Evolutionary conservation across 441 rosid species (phyloP), one percentile per base, ranked within the genome.

Genomic region (Monsonia emarginata): DNA sequence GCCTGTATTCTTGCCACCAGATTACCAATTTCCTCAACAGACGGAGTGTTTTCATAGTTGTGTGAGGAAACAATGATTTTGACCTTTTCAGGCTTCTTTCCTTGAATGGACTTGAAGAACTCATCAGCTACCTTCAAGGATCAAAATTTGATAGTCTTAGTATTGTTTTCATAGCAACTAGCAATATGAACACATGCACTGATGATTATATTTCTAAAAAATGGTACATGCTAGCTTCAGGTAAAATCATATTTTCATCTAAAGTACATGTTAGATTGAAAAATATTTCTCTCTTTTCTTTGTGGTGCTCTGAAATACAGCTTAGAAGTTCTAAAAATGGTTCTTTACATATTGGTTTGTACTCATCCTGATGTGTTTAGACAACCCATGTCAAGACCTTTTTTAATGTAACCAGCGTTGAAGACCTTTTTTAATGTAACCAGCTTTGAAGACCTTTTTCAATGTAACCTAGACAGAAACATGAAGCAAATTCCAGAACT

Each of bases 61-160:
- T 94, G 97, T 0, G 95, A 85, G 40, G 97, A 91, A 72, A 94
- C 94, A 52, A 94, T 79, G 36, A 91, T 73, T 79, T 78, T 91
- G 69, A 81, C 79, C 71, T 81, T 91, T 48, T 76, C 85, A 52
- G 90, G 86, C 72, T 84, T 94, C 72, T 82, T 89, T 40, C 85
- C 92, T 7, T 26, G 0, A 62, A 86, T 78, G 24, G 86, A 81
- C 28, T 75, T 81, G 65, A 74, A 75, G 71, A 94, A 91, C 58
- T 82, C 87, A 70, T 27, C 67, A 59, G 95, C 96, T 73, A 82
- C 96, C 98, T 91, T 71, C 69, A 75, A 44, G 70, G 14, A 59
- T 50, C 9, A 50, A 19, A 50, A 50, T 5, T n/a, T 1, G 25
- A 50, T 50, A 18, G 57, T 50, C 57, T 50, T 19, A 50, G 57